Conservation (phyloP, 305 asterid genomes). For the Fraxinus nigra region DNA sequence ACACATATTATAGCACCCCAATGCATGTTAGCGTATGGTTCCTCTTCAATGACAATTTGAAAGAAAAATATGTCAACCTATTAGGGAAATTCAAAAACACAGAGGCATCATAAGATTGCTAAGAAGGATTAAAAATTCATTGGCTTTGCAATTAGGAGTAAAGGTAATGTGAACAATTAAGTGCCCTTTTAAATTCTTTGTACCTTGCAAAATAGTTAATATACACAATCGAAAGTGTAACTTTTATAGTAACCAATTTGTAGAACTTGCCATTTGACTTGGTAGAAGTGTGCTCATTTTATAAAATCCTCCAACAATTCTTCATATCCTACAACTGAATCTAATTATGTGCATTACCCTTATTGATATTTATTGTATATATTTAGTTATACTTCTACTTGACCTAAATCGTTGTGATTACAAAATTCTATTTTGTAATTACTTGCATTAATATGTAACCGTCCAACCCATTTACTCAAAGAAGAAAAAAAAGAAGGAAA, state of each 20-base stretch:
- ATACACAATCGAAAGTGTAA: background rate
- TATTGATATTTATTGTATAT: background rate
- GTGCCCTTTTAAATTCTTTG: no score
- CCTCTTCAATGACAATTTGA: no score
- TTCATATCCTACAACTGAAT: background rate
- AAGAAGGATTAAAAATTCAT: no score
- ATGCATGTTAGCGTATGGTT: no score
- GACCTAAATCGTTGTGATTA: background rate
- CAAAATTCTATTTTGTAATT: background rate
- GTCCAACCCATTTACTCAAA: background rate
- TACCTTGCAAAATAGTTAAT: no score
- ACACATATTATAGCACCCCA: no score
- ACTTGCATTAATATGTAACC: background rate
- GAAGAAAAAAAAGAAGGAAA: background rate
- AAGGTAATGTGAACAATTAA: no score
- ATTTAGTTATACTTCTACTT: background rate
- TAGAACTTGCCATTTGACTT: background rate
- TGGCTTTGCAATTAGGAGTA: no score
- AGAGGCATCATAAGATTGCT: no score
- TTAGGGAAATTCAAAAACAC: no score
- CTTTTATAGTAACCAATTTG: background rate
- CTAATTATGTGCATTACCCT: background rate
- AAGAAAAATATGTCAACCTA: no score
- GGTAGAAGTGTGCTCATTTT: background rate
- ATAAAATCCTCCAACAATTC: background rate